phyloP scores from a whole-genome alignment of 257 asterid genomes.

The Galeopsis tetrahit region DNA sequence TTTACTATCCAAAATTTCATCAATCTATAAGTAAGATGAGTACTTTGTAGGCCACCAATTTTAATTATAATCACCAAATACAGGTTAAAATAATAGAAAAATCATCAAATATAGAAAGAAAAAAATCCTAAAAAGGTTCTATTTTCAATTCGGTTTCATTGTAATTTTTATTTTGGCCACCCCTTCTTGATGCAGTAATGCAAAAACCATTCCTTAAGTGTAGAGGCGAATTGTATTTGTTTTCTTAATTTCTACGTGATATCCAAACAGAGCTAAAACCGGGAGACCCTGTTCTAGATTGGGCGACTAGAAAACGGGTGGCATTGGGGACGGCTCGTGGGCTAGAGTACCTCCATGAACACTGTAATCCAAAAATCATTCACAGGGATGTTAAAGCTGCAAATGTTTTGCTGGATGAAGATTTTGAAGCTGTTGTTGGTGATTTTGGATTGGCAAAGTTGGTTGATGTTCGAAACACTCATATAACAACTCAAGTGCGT shows the following conservation, averaged over 20 bases:
- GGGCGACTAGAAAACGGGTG: conserved; percentile 78
- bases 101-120: no score
- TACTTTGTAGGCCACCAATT: no score
- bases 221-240: conserved; percentile 16
- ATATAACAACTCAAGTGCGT: conserved; percentile 91
- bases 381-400: conserved; percentile 98
- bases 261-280: conserved; percentile 72
- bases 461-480: conserved; percentile 76
- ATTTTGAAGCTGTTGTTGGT: conserved; percentile 90
- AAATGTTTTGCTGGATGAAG: conserved; percentile 80
- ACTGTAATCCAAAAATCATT: conserved; percentile 87
- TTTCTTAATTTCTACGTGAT: neutral
- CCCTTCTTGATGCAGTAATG: no score
- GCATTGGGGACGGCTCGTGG: conserved; percentile 94
- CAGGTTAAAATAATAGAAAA: no score
- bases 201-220: neutral
- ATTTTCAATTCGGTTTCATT: no score
- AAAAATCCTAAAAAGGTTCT: no score
- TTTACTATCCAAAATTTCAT: no score
- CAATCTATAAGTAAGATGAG: no score
- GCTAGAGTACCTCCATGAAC: conserved; percentile 92
- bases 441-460: conserved; percentile 94
- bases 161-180: no score
- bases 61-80: no score
- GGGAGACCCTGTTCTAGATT: conserved; percentile 66